phyloP scores from a whole-genome alignment of 179 eudicot genomes.

The Spinacia oleracea region DNA sequence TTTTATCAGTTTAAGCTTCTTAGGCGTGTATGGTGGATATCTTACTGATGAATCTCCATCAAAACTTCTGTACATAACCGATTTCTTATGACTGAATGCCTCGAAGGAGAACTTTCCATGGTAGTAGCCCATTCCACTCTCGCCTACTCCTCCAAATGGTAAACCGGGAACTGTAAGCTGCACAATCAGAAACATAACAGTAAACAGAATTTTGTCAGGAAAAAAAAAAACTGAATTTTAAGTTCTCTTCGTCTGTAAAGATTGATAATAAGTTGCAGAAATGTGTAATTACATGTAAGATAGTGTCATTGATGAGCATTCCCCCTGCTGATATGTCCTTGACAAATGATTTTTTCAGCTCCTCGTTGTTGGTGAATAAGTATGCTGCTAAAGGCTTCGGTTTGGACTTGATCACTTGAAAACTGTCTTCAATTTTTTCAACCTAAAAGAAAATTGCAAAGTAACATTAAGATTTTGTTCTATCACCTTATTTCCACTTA shows the following conservation, averaged over 20 bases:
- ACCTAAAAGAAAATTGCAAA: constrained; percentile 43
- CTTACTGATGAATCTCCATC: constrained; percentile 65
- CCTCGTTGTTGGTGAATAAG: constrained; percentile 71
- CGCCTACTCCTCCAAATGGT: constrained; percentile 98
- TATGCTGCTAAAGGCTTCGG: constrained; percentile 95
- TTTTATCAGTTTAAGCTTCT: constrained; percentile 59
- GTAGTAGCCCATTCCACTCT: constrained; percentile 88
- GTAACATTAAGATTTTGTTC: too few relatives aligned
- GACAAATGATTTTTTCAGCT: constrained; percentile 60
- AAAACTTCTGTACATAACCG: constrained; percentile 63
- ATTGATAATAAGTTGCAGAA: not conserved
- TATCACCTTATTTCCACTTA: too few relatives aligned
- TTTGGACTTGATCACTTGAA: constrained; percentile 58
- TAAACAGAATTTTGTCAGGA: not conserved
- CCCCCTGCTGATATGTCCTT: constrained; percentile 71
- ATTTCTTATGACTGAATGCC: constrained; percentile 86
- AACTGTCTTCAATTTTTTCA: constrained; percentile 62
- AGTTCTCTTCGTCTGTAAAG: not conserved
- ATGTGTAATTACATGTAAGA: constrained; percentile 56
- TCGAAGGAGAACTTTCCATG: constrained; percentile 93
- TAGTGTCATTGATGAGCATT: constrained; percentile 69
- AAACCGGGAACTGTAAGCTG: constrained; percentile 64
- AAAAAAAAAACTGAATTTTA: not conserved
- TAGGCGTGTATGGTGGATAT: constrained; percentile 78
- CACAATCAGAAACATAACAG: constrained; percentile 19